phyloP scores from a whole-genome alignment of 306 rosid species.

The Cyclanthera cordifolia region DNA sequence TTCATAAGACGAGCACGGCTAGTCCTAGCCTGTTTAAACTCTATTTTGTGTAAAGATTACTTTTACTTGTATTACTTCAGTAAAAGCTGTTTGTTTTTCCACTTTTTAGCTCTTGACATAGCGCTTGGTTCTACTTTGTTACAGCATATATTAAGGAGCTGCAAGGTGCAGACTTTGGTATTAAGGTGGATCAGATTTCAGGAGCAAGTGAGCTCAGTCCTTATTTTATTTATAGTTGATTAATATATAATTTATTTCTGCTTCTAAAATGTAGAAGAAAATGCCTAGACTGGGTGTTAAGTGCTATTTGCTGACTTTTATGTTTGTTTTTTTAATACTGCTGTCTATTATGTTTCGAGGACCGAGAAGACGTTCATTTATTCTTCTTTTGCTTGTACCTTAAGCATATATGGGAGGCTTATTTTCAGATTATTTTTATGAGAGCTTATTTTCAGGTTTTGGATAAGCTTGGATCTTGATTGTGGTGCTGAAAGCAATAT shows the following conservation, averaged over 20 bases:
- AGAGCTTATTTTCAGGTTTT: neutral
- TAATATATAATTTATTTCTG: neutral
- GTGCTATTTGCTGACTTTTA: neutral
- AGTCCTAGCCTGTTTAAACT: neutral
- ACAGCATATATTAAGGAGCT: slow-evolving; percentile 56
- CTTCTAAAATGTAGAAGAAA: neutral
- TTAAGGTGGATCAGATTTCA: slow-evolving; percentile 59
- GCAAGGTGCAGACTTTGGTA: slow-evolving; percentile 55
- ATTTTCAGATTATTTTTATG: neutral
- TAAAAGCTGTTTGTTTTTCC: neutral
- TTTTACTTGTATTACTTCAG: neutral
- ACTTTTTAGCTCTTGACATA: slow-evolving; percentile 17
- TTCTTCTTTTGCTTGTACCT: neutral
- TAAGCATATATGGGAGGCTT: neutral
- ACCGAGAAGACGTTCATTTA: neutral
- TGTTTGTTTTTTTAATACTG: too few species aligned
- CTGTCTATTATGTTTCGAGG: neutral
- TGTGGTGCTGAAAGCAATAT: neutral
- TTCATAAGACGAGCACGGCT: neutral
- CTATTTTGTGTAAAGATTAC: neutral
- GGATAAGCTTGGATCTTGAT: neutral
- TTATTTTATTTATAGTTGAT: slow-evolving; percentile 4
- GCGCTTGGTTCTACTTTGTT: slow-evolving; percentile 19
- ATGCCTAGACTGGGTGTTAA: slow-evolving; percentile 2
- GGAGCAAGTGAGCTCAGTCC: slow-evolving; percentile 58